phyloP scores from a whole-genome alignment of 768 basidiomycete genomes.

The Suillus fuscotomentosus region DNA sequence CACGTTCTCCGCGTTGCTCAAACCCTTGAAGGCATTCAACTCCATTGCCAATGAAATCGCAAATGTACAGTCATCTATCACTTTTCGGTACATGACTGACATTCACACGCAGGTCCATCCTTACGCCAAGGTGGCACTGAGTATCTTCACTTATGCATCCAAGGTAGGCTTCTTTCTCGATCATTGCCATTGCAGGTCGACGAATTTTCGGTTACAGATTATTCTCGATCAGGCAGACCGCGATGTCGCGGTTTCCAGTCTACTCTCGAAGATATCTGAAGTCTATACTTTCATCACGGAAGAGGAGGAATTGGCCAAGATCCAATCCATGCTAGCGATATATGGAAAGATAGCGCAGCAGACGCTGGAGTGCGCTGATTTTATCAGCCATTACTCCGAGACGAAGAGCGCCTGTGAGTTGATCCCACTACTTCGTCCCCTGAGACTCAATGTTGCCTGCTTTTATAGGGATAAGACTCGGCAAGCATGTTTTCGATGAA shows the following conservation, averaged over 20 bases:
- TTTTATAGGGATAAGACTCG: not conserved
- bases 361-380: conserved; percentile 24
- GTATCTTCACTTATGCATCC: not conserved
- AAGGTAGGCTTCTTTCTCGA: not conserved
- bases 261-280: not conserved
- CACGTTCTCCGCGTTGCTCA: not conserved
- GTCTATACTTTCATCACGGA: not conserved
- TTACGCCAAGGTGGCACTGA: not conserved
- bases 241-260: not conserved
- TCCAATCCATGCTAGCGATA: not conserved
- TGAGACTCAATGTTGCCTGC: not conserved
- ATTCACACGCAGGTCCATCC: not conserved
- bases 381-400: conserved; percentile 25
- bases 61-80: not conserved
- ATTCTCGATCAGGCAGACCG: not conserved
- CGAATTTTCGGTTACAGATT: not conserved
- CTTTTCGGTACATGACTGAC: not conserved
- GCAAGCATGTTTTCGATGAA: not conserved
- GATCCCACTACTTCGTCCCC: too few relatives aligned
- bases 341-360: conserved; percentile 8
- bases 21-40: not conserved
- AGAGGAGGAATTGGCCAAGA: not conserved
- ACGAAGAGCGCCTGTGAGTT: conserved; percentile 22
- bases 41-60: not conserved
- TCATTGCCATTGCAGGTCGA: not conserved